Evolutionary conservation across 768 basidiomycete genomes (phyloP), one percentile per base, ranked within the genome.

Genomic region (Russula abietina): DNA sequence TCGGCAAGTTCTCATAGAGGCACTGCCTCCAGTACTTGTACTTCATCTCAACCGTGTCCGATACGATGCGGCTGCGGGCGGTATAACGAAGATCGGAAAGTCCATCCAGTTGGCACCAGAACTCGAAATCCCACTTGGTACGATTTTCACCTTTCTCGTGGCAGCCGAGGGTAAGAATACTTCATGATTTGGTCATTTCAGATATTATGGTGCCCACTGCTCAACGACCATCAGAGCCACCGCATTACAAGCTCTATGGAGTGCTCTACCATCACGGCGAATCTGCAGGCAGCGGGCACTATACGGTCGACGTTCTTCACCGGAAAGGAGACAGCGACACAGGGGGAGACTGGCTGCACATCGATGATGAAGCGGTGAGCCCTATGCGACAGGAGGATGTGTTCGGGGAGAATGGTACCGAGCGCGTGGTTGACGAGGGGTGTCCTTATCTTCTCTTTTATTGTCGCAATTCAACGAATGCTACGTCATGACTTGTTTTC

Each of bases 181-280:
- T 4, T 41, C 39, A 1, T 41, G 39, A 49, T 12, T 17, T 30
- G 36, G 9, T 5, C 7, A 6, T 26, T 24, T 9, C 30, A 66
- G 51, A 55, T 17, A 45, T 63, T 22, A 61, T 60, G 61, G 54
- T 56, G 87, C 56, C 61, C 0, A 17, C 41, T 6, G 41, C 55
- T 7, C 50, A 41, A 26, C 91, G 60, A 73, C 89, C 57, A 79
- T 90, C 74, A 75, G 85, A 2, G 77, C 11, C 12, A 0, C 6
- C 83, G 17, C 64, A 65, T 69, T 96, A 95, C 71, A 87, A 85
- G 69, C 80, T 96, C 8, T 93, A 93, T 70, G 91, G 91, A 67
- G 96, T 86, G 12, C 75, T 98, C 14, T 98, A 98, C 73, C 96
- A 99, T 72, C 95, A 99, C 68, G 96, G 96, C 2, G 78, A 80